These are phyloP conservation scores for Phellopilus nigrolimitatus DNA, from an alignment of 1,284 basidiomycete genomes.

Conservation along the genomic window DNA sequence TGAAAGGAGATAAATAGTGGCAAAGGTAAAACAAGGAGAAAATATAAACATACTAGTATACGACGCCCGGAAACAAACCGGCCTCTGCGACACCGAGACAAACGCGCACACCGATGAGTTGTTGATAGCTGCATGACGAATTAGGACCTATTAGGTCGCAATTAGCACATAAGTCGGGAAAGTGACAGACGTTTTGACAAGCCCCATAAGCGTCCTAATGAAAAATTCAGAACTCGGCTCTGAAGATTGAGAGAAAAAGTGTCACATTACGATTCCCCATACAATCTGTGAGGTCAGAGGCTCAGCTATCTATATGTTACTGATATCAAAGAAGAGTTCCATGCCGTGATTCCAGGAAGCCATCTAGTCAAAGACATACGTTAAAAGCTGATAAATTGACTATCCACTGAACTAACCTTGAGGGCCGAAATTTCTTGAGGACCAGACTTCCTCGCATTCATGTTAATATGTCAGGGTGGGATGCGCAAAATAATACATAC, in stretches of 20 bases:
- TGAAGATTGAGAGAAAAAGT: background rate
- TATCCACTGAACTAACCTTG: slow-evolving; percentile 31
- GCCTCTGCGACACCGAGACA: slow-evolving; percentile 65
- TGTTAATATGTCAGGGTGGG: background rate
- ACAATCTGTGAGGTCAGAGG: slow-evolving; percentile 30
- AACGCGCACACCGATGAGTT: slow-evolving; percentile 55
- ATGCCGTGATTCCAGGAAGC: slow-evolving; percentile 45
- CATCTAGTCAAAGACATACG: slow-evolving; percentile 30
- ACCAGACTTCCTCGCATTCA: slow-evolving; percentile 33
- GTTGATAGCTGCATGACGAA: slow-evolving; percentile 42
- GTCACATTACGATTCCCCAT: slow-evolving; percentile 48
- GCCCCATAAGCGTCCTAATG: slow-evolving; percentile 57
- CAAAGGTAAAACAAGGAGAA: background rate
- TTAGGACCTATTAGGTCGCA: background rate
- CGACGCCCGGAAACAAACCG: slow-evolving; percentile 65
- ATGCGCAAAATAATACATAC: slow-evolving; percentile 30
- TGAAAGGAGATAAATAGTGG: slow-evolving; percentile 19
- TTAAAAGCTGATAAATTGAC: background rate
- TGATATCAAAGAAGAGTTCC: slow-evolving; percentile 7
- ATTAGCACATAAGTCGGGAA: background rate
- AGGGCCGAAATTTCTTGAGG: slow-evolving; percentile 48
- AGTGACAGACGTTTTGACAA: slow-evolving; percentile 50
- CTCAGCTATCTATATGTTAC: background rate
- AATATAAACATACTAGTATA: slow-evolving; percentile 45
- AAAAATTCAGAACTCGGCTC: background rate